A percentile compares a stretch with the other conserved stretches of the same genome.
These are phyloP conservation scores for Aspergillus bridgeri DNA, from an alignment of 495 filamentous ascomycete genomes.

Conservation along the genomic window DNA sequence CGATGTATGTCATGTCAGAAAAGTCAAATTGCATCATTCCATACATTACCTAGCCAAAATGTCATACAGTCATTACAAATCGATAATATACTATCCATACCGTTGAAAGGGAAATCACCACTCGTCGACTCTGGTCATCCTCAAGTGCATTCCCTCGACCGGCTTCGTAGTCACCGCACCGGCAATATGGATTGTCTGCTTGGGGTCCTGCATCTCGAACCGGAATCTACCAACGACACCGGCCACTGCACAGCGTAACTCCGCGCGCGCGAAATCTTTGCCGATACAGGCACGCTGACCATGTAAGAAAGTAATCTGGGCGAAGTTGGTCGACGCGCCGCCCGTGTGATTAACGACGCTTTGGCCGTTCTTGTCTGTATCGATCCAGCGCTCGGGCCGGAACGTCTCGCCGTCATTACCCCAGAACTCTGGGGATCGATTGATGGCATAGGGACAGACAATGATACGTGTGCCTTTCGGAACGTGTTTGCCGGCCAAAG, in stretches of 20 bases:
- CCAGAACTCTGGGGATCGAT: slow-evolving; percentile 40
- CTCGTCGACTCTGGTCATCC: slow-evolving; percentile 55
- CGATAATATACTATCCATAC: not conserved
- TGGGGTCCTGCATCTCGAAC: slow-evolving; percentile 57
- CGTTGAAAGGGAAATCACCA: slow-evolving; percentile 43
- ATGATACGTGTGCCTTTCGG: slow-evolving; percentile 44
- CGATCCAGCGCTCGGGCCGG: slow-evolving; percentile 48
- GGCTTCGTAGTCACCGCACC: slow-evolving; percentile 65
- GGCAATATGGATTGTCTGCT: slow-evolving; percentile 57
- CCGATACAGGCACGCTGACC: slow-evolving; percentile 49
- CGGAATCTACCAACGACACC: slow-evolving; percentile 35
- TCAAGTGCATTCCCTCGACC: slow-evolving; percentile 60
- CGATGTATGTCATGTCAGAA: not conserved
- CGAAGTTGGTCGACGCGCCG: slow-evolving; percentile 43
- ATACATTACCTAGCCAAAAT: not conserved
- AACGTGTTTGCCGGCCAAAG: slow-evolving; percentile 40
- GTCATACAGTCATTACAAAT: not conserved
- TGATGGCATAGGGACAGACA: slow-evolving; percentile 43
- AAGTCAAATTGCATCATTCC: not conserved
- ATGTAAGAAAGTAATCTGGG: slow-evolving; percentile 48
- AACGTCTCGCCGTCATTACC: slow-evolving; percentile 40
- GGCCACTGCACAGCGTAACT: slow-evolving; percentile 35
- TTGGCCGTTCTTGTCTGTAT: slow-evolving; percentile 32
- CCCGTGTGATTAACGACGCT: slow-evolving; percentile 31
- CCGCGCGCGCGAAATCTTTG: slow-evolving; percentile 46